A percentile compares a stretch with the other conserved stretches of the same genome.
Evolutionary conservation across 2,329 filamentous ascomycete genomes (phyloP).

Genomic region (Plectosphaerella cucumerina): DNA sequence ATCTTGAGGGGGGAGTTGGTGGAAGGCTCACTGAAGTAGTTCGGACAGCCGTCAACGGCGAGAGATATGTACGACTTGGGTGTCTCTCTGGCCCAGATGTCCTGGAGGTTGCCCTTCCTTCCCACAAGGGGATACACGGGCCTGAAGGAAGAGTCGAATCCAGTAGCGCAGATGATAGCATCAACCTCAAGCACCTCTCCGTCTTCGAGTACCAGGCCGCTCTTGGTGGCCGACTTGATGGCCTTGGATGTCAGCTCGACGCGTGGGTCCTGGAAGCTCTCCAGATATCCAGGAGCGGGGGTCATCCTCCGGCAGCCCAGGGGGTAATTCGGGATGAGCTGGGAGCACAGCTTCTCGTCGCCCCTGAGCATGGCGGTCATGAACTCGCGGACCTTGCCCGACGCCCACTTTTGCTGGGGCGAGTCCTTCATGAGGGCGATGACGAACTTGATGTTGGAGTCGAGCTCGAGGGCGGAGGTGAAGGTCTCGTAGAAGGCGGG

Average conservation of each 20-base stretch:
- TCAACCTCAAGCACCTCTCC: constrained; percentile 49
- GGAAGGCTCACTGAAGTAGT: constrained; percentile 47
- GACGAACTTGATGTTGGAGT: constrained; percentile 38
- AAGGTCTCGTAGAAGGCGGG: constrained; percentile 41
- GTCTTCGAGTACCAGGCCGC: constrained; percentile 42
- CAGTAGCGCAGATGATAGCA: constrained; percentile 53
- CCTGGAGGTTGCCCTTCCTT: constrained; percentile 45
- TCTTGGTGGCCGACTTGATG: constrained; percentile 40
- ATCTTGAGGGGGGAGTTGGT: too few species aligned
- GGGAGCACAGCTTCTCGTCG: constrained; percentile 44
- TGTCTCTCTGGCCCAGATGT: constrained; percentile 36
- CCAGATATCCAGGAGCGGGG: constrained; percentile 45
- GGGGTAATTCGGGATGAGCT: constrained; percentile 45
- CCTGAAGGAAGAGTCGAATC: constrained; percentile 49
- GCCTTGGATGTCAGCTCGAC: constrained; percentile 19
- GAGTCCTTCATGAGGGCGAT: constrained; percentile 37
- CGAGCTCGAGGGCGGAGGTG: constrained; percentile 40
- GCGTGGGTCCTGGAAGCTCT: constrained; percentile 22
- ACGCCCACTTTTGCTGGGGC: constrained; percentile 35
- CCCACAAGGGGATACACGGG: constrained; percentile 48
- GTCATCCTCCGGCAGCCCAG: constrained; percentile 46
- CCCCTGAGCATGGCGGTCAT: constrained; percentile 44
- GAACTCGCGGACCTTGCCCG: constrained; percentile 35
- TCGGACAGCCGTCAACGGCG: constrained; percentile 46
- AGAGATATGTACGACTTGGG: constrained; percentile 51